Evolutionary conservation across 371 early-diverging fungal genomes (phyloP), one percentile per base, ranked within the genome.

Genomic region (Rhizopus sp.): DNA sequence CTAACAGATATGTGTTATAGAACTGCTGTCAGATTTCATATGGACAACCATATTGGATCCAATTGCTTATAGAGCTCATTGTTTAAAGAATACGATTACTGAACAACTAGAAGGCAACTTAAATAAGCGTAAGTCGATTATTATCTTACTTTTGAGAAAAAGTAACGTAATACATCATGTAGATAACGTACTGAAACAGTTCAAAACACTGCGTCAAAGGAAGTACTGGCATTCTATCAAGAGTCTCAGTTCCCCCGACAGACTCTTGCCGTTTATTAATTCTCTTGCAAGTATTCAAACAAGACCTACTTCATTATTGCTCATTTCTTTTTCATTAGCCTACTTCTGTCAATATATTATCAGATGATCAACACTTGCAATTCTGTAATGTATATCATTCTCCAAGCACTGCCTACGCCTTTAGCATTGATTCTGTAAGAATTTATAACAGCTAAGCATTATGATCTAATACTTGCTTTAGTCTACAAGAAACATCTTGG

Each of bases 211-310:
- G 15, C 60, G 80, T 47, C 77, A 85, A 53, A 80, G 78, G 48
- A 80, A 82, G 38, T 85, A 74, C 41, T 85, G 85, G 85, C 72
- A 72, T 15, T 72, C 82, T 0, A 62, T 85, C 9, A 80, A 76
- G 33, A 77, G 80, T 0, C 62, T 85, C 10, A 61, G 70, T 29
- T 60, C 75, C 23, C 69, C 70, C 6, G 80, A 79, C 5, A 66
- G 77, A 45, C 59, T 85, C 23, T 62, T 85, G 9, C 81, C 85
- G 4, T 78, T 76, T 55, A 63, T 78, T 2, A 48, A 70, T 17
- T 56, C 66, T 15, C 52, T 66, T 55, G 81, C 75, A 69, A 63
- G 65, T 50, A 42, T 7, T 15, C 31, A 16, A 33, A n/a, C n/a
- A 52, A 3, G 9, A 52, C 3, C 8, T 49, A 15, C 32, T 37